Base-by-base conservation (phyloP, 768 basidiomycete species). In the Tulasnella sp. region DNA sequence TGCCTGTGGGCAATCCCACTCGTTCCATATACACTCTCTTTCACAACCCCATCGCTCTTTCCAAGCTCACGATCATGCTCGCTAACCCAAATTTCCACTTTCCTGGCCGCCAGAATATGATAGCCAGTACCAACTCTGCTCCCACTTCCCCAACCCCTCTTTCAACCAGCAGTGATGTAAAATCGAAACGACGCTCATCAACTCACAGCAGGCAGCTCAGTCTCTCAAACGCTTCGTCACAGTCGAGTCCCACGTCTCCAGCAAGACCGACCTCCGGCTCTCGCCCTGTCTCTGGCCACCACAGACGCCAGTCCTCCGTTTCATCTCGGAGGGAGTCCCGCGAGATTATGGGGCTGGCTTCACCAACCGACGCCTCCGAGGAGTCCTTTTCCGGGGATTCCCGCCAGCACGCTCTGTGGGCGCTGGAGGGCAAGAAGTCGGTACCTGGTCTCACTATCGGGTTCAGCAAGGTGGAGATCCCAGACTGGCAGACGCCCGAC, bases 261-360 rank as follows among this genome's bases (percentile, higher is more conserved):
- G 57, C 75, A 29, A n/a, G 40, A 29, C 29, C 55, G 20, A 67
- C 57, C n/a, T 70, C 69, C 16, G 57, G 32, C 51, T 48, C 77
- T 70, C 77, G 77, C 39, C 77, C 77, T 29, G 55, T 44, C 40
- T 77, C 77, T 51, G 75, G 75, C 70, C 94, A 94, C 81, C 95
- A 96, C 81, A 88, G 90, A 18, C 93, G 95, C 71, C 89, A 90
- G 57, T 95, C 94, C 0, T 94, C 93, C 35, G 93, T 97, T 37
- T 94, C 95, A 13, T 96, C 95, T 55, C 91, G 94, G 79, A 89
- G 88, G 80, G 95, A 97, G 85, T 95, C 94, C 26, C 92, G 94
- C 23, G 95, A 96, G 82, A 86, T 97, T 82, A 96, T 97, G 93
- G 93, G 94, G 37, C 88, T 93, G 16, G 23, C 89, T 16, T 67